Evolutionary conservation across 1,284 basidiomycete species (phyloP), one percentile per base, ranked within the genome.

Genomic region (Rhodotorula sp.): DNA sequence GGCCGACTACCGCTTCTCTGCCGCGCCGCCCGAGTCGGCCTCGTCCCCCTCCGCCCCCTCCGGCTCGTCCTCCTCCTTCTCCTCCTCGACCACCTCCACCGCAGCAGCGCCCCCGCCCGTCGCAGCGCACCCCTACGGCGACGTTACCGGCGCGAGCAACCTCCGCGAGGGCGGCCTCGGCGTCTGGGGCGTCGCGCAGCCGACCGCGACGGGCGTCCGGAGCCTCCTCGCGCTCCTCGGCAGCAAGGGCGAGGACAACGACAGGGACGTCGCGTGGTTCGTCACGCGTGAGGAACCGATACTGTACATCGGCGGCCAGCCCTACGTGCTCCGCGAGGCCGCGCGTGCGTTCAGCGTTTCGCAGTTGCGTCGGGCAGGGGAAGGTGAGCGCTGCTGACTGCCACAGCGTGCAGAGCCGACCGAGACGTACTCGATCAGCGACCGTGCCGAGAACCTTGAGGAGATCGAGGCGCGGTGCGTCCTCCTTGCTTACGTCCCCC

Each of bases 281-380:
- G 85, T 83, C 76, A 85, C 85, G 2, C 76, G 85, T 34, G 85
- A 86, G 68, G 83, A 84, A 77, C 68, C 74, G 72, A 70, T 82
- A 87, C 88, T 96, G 54, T 95, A 94, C 79, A 95, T 98, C 71
- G 94, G 72, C 32, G 65, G 64, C 9, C 81, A 94, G 41, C 94
- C 97, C 0, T 99, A 97, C 79, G 96, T 99, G 22, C 85, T 99
- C n/a, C 87, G 97, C 61, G 96, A 99, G 81, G 89, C 91, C 2
- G 25, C 58, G 5, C 41, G 66, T 67, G 22, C 32, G 66, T 53
- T 29, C 22, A 6, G n/a, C 53, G 21, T 21, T 55, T 55, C 21
- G 29, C 29, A 27, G 12, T 32, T 5, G n/a, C n/a, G n/a, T n/a
- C n/a, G n/a, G 6, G 25, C 46, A 10, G 7, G 22, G 1, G 22